These are phyloP conservation scores for Phallus indusiatus DNA, from an alignment of 768 basidiomycete genomes.

Conservation along the genomic window DNA sequence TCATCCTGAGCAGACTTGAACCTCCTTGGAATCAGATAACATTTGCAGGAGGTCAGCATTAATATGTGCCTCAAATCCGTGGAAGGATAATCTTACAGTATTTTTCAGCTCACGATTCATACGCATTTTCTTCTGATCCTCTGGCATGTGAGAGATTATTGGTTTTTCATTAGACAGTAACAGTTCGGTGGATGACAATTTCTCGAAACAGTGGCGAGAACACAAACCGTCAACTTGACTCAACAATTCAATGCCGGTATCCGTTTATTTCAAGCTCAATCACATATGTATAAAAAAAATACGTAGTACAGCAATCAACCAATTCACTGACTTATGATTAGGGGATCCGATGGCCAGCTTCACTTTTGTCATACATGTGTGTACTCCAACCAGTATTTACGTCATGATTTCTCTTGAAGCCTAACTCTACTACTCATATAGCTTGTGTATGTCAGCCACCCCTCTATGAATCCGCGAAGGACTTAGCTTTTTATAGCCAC, in stretches of 20 bases:
- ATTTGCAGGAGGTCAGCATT: constrained; percentile 23
- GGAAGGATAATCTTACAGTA: not conserved
- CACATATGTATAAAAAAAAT: constrained; percentile 13
- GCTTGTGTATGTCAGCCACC: constrained; percentile 14
- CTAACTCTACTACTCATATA: not conserved
- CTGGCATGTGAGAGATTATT: constrained; percentile 28
- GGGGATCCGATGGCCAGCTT: constrained; percentile 33
- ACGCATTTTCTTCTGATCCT: constrained; percentile 39
- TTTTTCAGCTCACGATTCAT: constrained; percentile 43
- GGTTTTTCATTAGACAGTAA: not conserved
- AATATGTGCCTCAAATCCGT: not conserved
- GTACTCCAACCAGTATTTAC: constrained; percentile 14
- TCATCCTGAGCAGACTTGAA: constrained; percentile 19
- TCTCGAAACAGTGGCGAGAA: not conserved
- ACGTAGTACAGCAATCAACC: not conserved
- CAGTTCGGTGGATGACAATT: not conserved
- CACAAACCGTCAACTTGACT: constrained; percentile 21
- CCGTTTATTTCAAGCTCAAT: constrained; percentile 50
- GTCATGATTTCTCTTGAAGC: not conserved
- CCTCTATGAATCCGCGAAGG: not conserved
- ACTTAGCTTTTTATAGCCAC: constrained; percentile 13
- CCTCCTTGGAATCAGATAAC: constrained; percentile 26
- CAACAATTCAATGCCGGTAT: constrained; percentile 43
- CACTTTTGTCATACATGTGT: constrained; percentile 62
- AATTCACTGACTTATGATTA: constrained; percentile 16